These are phyloP conservation scores for Lentinus polychrous DNA, from an alignment of 1,284 basidiomycete genomes.

Conservation along the genomic window DNA sequence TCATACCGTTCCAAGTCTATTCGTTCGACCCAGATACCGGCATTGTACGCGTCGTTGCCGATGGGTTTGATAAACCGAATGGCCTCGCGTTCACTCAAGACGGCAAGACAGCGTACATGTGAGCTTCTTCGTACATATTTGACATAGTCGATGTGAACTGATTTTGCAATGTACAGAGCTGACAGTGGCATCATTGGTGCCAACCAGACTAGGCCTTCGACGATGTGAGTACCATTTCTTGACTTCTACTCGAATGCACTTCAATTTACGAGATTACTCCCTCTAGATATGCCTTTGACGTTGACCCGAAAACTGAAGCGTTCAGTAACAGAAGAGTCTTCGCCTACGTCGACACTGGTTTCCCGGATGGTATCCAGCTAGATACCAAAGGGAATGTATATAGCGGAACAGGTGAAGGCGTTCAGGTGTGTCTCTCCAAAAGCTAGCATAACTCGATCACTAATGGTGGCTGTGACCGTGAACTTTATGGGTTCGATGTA, in stretches of 20 bases:
- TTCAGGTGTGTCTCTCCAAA: slow-evolving; percentile 40
- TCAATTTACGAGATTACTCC: background rate
- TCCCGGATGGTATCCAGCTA: slow-evolving; percentile 51
- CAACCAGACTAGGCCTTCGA: no score
- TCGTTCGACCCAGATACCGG: slow-evolving; percentile 61
- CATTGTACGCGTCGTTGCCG: slow-evolving; percentile 61
- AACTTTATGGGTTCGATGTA: no score
- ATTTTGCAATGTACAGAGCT: no score
- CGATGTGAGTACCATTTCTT: no score
- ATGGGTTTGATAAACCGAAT: slow-evolving; percentile 56
- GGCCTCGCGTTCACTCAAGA: slow-evolving; percentile 67
- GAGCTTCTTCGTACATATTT: slow-evolving; percentile 24
- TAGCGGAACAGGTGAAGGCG: slow-evolving; percentile 64
- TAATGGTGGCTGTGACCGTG: no score
- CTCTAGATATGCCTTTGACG: slow-evolving; percentile 64
- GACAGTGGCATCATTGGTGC: no score
- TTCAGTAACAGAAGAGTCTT: slow-evolving; percentile 66
- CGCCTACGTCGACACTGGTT: slow-evolving; percentile 60
- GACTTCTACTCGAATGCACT: no score
- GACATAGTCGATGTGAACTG: background rate
- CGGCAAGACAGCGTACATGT: slow-evolving; percentile 63
- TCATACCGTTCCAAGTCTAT: slow-evolving; percentile 70
- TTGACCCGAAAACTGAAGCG: slow-evolving; percentile 47
- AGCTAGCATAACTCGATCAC: no score
- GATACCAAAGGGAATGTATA: slow-evolving; percentile 67